These are phyloP conservation scores for Raddia distichophylla DNA, from an alignment of 176 grass and related monocot species.

Conservation along the genomic window DNA sequence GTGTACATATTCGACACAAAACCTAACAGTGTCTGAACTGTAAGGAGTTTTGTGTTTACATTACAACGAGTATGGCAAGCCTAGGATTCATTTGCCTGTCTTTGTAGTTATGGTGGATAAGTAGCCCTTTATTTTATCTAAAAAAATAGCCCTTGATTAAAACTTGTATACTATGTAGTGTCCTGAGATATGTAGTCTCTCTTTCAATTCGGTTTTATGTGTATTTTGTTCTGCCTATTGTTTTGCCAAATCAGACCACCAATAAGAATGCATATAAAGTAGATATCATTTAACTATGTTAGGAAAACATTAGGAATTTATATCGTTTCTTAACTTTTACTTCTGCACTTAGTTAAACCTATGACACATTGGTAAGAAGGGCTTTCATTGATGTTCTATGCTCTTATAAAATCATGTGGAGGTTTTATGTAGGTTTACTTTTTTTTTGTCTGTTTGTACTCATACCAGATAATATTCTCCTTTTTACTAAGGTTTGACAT, in stretches of 20 bases:
- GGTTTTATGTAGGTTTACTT: slow-evolving; percentile 15
- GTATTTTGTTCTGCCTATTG: too few relatives aligned
- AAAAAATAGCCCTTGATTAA: neutral
- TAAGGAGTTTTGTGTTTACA: neutral
- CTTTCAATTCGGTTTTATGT: too few relatives aligned
- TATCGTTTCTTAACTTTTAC: neutral
- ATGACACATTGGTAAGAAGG: neutral
- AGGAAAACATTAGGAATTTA: neutral
- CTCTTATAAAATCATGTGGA: neutral
- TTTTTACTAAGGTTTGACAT: neutral
- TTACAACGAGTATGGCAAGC: neutral
- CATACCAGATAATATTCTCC: neutral
- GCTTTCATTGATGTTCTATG: neutral
- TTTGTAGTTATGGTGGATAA: neutral
- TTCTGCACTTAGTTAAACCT: neutral
- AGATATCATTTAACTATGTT: neutral
- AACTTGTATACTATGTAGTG: neutral
- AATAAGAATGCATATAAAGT: neutral
- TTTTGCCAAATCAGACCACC: neutral
- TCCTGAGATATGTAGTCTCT: too few relatives aligned
- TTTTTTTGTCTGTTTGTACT: neutral
- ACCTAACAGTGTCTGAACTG: neutral
- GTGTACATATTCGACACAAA: too few relatives aligned
- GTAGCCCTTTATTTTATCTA: neutral
- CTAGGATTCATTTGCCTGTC: neutral